Evolutionary conservation across 2,329 filamentous ascomycete species (phyloP).

Genomic region (Ophiostoma piceae): DNA sequence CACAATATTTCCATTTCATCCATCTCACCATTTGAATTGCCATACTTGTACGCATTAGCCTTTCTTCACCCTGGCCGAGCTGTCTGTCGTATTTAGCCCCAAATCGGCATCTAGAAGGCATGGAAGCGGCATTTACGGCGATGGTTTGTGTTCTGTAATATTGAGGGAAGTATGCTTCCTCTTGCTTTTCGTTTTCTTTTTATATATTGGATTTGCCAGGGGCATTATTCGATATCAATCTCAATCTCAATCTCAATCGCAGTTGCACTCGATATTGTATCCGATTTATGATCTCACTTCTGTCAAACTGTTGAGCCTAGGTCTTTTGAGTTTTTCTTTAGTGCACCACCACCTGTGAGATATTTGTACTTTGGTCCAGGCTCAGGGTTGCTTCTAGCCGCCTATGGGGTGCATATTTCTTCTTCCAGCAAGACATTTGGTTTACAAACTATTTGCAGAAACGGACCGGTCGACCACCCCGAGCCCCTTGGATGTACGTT

Average conservation of each 20-base stretch:
- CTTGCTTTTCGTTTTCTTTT: neutral
- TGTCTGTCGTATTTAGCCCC: neutral
- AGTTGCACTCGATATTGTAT: neutral
- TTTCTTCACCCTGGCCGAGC: neutral
- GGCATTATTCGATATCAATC: neutral
- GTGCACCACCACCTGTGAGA: neutral
- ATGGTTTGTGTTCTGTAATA: neutral
- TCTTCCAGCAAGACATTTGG: neutral
- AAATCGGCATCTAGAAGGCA: neutral
- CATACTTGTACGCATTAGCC: neutral
- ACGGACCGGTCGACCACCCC: slow-evolving; percentile 9
- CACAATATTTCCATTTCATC: too few species aligned
- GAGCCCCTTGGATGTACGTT: neutral
- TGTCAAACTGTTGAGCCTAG: neutral
- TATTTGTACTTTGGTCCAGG: neutral
- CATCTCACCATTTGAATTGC: neutral
- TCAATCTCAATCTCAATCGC: neutral
- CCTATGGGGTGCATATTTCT: neutral
- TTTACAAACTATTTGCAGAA: neutral
- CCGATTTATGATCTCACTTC: neutral
- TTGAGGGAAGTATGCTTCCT: neutral
- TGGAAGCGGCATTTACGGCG: neutral
- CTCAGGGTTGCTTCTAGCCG: neutral
- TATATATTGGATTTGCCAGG: neutral
- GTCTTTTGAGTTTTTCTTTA: neutral